Evolutionary conservation across 768 basidiomycete species (phyloP).

Genomic region (Mrakia blollopis): DNA sequence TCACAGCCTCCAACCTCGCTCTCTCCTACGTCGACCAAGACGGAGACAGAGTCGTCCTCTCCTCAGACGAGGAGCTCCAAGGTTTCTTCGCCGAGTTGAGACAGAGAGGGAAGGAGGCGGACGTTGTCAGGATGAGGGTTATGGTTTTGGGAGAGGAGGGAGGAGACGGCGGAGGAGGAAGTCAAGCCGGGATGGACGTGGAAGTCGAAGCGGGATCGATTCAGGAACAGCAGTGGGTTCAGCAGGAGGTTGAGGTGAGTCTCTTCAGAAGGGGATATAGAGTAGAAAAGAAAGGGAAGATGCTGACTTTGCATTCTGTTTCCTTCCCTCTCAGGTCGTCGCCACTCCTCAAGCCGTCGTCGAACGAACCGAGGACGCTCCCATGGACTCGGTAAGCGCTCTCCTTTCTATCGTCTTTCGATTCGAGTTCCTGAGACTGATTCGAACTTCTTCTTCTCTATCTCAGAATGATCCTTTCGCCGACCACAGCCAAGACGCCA

Average conservation of each 20-base stretch:
- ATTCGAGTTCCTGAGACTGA: background rate
- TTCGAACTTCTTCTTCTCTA: background rate
- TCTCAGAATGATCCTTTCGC: background rate
- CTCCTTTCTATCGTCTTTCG: background rate
- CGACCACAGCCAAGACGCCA: background rate
- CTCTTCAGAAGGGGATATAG: too few relatives aligned
- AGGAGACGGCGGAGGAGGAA: background rate
- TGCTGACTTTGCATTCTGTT: background rate
- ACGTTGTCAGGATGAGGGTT: conserved; percentile 24
- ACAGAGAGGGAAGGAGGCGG: background rate
- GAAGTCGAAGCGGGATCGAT: background rate
- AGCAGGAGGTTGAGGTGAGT: background rate
- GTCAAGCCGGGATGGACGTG: background rate
- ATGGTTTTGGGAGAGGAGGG: background rate
- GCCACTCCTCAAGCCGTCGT: background rate
- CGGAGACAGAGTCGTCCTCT: conserved; percentile 24
- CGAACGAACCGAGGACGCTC: background rate
- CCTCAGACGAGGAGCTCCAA: conserved; percentile 24
- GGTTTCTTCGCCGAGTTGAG: conserved; percentile 21
- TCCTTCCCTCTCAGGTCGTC: background rate
- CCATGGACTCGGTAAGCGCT: background rate
- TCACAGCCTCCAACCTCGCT: conserved; percentile 13
- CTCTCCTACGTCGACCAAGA: conserved; percentile 24
- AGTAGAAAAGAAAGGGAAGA: too few relatives aligned
- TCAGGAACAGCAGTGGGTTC: background rate